Base-by-base conservation (phyloP, 2,329 filamentous ascomycete species). In the Fusarium coicis region DNA sequence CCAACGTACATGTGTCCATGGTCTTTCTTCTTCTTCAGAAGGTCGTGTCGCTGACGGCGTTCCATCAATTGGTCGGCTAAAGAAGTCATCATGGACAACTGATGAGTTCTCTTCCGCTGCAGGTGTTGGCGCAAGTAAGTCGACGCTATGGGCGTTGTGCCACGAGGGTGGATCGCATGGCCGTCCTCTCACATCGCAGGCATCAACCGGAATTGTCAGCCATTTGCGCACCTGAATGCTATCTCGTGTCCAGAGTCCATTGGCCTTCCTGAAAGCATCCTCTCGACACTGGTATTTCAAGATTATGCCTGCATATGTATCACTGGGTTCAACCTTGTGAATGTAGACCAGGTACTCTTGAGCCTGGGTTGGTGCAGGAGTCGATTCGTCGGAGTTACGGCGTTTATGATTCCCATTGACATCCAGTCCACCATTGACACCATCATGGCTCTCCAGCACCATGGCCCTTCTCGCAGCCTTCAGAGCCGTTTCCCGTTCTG, bases 181-280 rank as follows among this genome's bases (percentile, higher is more conserved):
- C 56, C 91, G 88, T 36, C 96, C 95, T 79, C 95, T 96, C 46
- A 95, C 87, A 46, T 93, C 91, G 81, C 96, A 98, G 44, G 94
- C 93, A 80, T 97, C 95, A 9, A 98, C 94, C 0, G 96, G 96
- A 58, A 99, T 85, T 14, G 95, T 88, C 21, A 99, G 87, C 72
- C 90, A 92, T 77, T 93, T 93, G 66, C 95, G 91, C 53, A 91
- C 90, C 80, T 98, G 96, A 40, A 98, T 92, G 71, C 91, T 94
- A 79, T 98, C 96, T 72, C 95, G 94, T 11, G 95, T 94, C 96
- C 96, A 99, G 78, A 99, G 91, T 16, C 96, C 91, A 80, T 99
- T 99, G 43, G 94, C 91, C 80, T 93, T 96, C 66, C 94, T 89
- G 74, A 99, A 91, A 4, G 93, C 88, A 53, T 95, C 92, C 63